Base-by-base conservation (phyloP, 169 alveolate genomes). In the Babesia ovata region DNA sequence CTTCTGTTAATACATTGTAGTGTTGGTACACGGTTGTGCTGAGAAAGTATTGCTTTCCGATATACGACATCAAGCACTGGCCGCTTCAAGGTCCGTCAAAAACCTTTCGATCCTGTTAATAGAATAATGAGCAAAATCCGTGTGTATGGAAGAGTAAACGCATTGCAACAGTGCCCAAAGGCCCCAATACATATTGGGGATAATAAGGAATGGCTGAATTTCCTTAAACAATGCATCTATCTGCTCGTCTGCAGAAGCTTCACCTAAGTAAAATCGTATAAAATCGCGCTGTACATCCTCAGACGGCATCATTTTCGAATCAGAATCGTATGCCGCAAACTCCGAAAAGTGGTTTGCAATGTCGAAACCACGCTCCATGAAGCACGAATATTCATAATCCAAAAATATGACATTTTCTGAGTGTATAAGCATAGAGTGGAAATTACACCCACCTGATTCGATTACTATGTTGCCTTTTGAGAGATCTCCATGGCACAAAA, bases 341-440 rank as follows among this genome's bases (percentile, higher is more conserved):
- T 89, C 94, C 54, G 69, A 75, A 44, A 89, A 78, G 72, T 89
- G 94, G 44, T 78, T 78, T 13, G 94, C 92, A 4, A 89, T 89
- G 72, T 89, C 94, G 42, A 46, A 89, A 8, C 87, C 94, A 10
- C 94, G 65, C 59, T 89, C 94, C 92, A 89, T 86, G 28, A 85
- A 84, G 45, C 94, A 89, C 2, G 91, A 56, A 46, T 89, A 89
- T 57, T 89, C 94, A 42, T 79, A 89, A 63, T 90, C 94, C 33
- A 90, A 81, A 45, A 90, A 86, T 33, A 73, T 45, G 17, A 90
- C 87, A 10, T 70, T 36, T 14, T 29, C 86, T 77, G n/a, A 0
- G 39, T 24, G 2, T 11, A 39, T 11, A 12, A 12, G 14, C 2
- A 0, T 7, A 45, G 19, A 4, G 1, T 16, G 4, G 2, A 45